These are phyloP conservation scores for Parasarocladium wereldwijsianum DNA, from an alignment of 2,329 filamentous ascomycete species.

Conservation along the genomic window DNA sequence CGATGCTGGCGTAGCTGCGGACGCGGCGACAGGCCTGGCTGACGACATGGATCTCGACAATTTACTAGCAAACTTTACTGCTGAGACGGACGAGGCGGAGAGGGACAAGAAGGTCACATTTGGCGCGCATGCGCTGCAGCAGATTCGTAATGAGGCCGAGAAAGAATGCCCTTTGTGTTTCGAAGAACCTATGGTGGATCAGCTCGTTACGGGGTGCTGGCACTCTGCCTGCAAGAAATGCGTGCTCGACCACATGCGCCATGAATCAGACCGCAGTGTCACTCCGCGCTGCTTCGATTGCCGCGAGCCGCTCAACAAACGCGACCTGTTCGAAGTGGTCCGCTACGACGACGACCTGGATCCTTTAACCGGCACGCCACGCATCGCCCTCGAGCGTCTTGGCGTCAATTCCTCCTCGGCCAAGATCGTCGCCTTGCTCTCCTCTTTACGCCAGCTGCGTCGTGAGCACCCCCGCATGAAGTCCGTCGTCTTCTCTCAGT, in stretches of 20 bases:
- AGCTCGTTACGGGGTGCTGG: conserved; percentile 92
- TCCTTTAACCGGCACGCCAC: conserved; percentile 26
- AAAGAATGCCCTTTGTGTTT: conserved; percentile 90
- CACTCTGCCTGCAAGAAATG: conserved; percentile 94
- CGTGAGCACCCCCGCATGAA: conserved; percentile 56
- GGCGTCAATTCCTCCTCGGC: conserved; percentile 61
- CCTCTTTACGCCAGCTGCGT: conserved; percentile 56
- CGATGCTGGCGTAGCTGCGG: conserved; percentile 58
- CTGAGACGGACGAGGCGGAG: conserved; percentile 45
- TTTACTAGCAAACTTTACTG: conserved; percentile 72
- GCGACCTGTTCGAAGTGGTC: conserved; percentile 86
- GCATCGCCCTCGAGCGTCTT: conserved; percentile 45
- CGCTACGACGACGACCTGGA: conserved; percentile 53
- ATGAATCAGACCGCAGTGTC: conserved; percentile 64
- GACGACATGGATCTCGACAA: conserved; percentile 94
- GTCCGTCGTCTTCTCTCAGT: conserved; percentile 91
- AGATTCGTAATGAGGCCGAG: conserved; percentile 80
- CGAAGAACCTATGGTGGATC: conserved; percentile 90
- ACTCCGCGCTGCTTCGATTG: conserved; percentile 82
- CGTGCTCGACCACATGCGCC: conserved; percentile 76
- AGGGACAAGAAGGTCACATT: conserved; percentile 47
- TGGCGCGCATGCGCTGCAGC: conserved; percentile 72
- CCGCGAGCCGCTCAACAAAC: conserved; percentile 63
- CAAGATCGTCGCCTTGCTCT: conserved; percentile 71
- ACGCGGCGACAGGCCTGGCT: conserved; percentile 65